phyloP scores from a whole-genome alignment of 495 filamentous ascomycete genomes.

The Trichoderma reesei region DNA sequence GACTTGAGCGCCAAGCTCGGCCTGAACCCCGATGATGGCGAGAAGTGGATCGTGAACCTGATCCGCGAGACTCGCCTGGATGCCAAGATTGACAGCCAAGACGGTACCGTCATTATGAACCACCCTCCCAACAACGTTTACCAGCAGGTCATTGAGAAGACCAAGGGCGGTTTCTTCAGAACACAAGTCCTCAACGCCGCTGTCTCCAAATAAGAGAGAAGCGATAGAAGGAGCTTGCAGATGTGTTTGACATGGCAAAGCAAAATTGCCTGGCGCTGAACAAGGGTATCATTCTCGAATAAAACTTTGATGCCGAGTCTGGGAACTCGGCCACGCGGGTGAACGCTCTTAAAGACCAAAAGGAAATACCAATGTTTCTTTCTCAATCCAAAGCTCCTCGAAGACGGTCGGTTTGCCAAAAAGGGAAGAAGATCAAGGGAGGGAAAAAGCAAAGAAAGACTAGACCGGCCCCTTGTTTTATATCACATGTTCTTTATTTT shows the following conservation, averaged over 20 bases:
- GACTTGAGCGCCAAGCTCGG: constrained; percentile 86
- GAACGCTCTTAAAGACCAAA: not conserved
- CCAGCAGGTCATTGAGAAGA: constrained; percentile 96
- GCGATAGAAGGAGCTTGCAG: not conserved
- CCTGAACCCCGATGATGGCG: constrained; percentile 83
- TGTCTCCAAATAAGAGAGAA: constrained; percentile 30
- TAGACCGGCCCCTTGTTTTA: constrained; percentile 1
- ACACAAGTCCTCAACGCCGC: constrained; percentile 62
- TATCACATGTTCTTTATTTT: not conserved
- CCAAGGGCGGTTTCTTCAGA: constrained; percentile 88
- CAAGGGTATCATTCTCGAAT: not conserved
- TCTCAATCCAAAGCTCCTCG: not conserved
- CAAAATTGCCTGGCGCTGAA: not conserved
- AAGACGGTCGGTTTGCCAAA: not conserved
- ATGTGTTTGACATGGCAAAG: not conserved
- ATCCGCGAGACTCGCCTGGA: constrained; percentile 96
- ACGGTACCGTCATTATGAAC: constrained; percentile 98
- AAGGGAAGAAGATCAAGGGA: not conserved
- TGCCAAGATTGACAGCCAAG: constrained; percentile 98
- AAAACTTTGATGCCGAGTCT: no score
- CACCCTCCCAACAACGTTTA: constrained; percentile 96
- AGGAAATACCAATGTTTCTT: no score
- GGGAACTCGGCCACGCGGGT: not conserved
- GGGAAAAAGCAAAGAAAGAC: not conserved
- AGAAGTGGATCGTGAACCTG: constrained; percentile 99